A percentile compares a stretch with the other conserved stretches of the same genome.
Conservation (phyloP, 495 filamentous ascomycete species). For the Lepidopterella palustris region DNA sequence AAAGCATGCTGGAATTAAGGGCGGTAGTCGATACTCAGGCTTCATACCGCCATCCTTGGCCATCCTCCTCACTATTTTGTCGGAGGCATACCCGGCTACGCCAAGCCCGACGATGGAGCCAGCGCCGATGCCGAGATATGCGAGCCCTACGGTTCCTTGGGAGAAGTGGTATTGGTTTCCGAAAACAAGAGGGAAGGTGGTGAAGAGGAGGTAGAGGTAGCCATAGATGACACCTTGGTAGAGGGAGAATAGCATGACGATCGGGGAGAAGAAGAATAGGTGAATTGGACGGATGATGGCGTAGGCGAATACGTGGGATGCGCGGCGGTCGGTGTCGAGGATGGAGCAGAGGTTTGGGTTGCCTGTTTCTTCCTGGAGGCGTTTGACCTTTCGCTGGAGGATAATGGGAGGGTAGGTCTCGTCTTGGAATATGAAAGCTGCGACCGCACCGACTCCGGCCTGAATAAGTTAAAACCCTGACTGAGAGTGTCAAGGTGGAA, state of each 20-base stretch:
- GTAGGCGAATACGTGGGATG: slow-evolving; percentile 21
- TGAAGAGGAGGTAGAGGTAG: slow-evolving; percentile 21
- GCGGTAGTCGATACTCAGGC: slow-evolving; percentile 41
- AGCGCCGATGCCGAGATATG: slow-evolving; percentile 22
- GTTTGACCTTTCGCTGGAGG: slow-evolving; percentile 45
- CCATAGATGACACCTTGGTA: slow-evolving; percentile 15
- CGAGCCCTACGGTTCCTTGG: slow-evolving; percentile 7
- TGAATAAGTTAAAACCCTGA: background rate
- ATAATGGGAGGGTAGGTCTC: slow-evolving; percentile 52
- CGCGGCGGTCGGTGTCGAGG: slow-evolving; percentile 26
- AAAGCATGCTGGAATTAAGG: slow-evolving; percentile 9
- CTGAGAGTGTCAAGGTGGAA: background rate
- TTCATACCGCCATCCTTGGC: slow-evolving; percentile 42
- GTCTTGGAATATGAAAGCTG: slow-evolving; percentile 45
- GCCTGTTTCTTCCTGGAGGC: slow-evolving; percentile 32
- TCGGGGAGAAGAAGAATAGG: slow-evolving; percentile 18
- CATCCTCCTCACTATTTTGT: slow-evolving; percentile 4
- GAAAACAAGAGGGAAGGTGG: slow-evolving; percentile 16
- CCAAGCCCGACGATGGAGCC: slow-evolving; percentile 29
- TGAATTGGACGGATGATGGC: slow-evolving; percentile 14
- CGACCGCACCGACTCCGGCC: slow-evolving; percentile 36
- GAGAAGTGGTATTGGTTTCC: slow-evolving; percentile 16
- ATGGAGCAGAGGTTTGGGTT: slow-evolving; percentile 39
- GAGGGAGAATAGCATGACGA: slow-evolving; percentile 12
- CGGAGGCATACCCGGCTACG: slow-evolving; percentile 5